Base-by-base conservation (phyloP, 805 yeast genomes). In the Kuraishia molischiana region DNA sequence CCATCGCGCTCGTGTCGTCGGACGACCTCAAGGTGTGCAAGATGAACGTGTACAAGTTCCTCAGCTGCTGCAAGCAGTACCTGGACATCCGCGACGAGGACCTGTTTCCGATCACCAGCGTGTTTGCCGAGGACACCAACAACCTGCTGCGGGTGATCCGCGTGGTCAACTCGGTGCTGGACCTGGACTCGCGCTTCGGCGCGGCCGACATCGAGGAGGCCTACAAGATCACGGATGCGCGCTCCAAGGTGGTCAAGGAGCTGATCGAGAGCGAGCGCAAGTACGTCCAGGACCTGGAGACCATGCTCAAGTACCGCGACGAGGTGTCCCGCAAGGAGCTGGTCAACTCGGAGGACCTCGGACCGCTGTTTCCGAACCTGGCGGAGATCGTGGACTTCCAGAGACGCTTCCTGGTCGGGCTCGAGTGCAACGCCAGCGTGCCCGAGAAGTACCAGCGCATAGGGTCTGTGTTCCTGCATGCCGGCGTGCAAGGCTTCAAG, bases 261-360 rank as follows among this genome's bases (percentile, higher is more conserved):
- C 62, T 92, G 26, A 72, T 92, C 29, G 85, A 79, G 48, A 85
- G 95, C 3, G 99, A 92, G 61, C 70, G 97, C 47, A 87, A 85
- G 58, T 92, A 82, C 55, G 96, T 92, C 20, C 85, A 81, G 56
- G 97, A 92, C 55, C 64, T 92, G 44, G 97, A 90, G 58, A 72
- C 76, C 13, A 59, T 92, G 49, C 67, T 70, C 30, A 59, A 61
- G 29, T 92, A 85, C 59, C 78, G 79, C 54, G 66, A 69, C 38
- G 92, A 83, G 46, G 65, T 92, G 32, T 62, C 74, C 36, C 64
- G 69, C 13, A 71, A 79, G 10, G 89, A 83, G 43, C 61, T 77
- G 20, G 68, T 92, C 19, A 72, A 89, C 2, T 74, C 80, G 20
- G 97, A 89, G 48, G 85, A 80, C 43, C 68, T 87, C 38, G 86